These are phyloP conservation scores for Sclerotinia sclerotiorum DNA, from an alignment of 2,329 filamentous ascomycete genomes.

Conservation along the genomic window DNA sequence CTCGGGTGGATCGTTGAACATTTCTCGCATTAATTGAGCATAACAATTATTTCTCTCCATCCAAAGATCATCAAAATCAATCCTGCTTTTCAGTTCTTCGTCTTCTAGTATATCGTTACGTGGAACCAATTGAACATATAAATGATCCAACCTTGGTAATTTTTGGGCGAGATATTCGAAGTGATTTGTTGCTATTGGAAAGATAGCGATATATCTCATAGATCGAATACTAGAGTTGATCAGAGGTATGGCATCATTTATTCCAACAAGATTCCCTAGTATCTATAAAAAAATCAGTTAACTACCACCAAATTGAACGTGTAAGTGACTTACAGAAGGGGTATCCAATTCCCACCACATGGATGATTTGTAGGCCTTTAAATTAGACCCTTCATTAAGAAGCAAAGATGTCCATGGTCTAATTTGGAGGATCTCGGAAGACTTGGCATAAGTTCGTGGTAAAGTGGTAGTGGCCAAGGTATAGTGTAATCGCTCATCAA, in stretches of 20 bases:
- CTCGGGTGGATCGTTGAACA: slow-evolving; percentile 36
- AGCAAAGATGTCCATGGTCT: slow-evolving; percentile 61
- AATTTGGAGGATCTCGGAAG: slow-evolving; percentile 30
- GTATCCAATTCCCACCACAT: slow-evolving; percentile 67
- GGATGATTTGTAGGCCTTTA: slow-evolving; percentile 64
- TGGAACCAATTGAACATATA: slow-evolving; percentile 56
- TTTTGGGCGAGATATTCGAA: slow-evolving; percentile 50
- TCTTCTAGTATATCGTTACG: slow-evolving; percentile 38
- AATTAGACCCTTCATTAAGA: slow-evolving; percentile 74
- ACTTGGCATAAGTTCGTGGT: slow-evolving; percentile 1
- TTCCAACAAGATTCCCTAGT: slow-evolving; percentile 52
- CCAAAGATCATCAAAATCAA: slow-evolving; percentile 38
- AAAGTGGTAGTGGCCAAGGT: too few species aligned
- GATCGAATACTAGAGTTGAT: slow-evolving; percentile 48
- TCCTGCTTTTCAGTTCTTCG: background rate
- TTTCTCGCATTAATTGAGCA: slow-evolving; percentile 35
- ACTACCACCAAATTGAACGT: background rate
- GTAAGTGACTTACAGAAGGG: slow-evolving; percentile 40
- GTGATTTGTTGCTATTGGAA: slow-evolving; percentile 63
- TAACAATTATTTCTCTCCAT: slow-evolving; percentile 39
- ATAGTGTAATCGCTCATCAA: slow-evolving; percentile 12
- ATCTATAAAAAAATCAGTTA: slow-evolving; percentile 46
- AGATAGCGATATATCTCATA: slow-evolving; percentile 64
- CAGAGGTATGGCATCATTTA: slow-evolving; percentile 37
- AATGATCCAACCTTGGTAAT: slow-evolving; percentile 51